phyloP scores from a whole-genome alignment of 169 alveolate genomes.

The Theileria annulata region DNA sequence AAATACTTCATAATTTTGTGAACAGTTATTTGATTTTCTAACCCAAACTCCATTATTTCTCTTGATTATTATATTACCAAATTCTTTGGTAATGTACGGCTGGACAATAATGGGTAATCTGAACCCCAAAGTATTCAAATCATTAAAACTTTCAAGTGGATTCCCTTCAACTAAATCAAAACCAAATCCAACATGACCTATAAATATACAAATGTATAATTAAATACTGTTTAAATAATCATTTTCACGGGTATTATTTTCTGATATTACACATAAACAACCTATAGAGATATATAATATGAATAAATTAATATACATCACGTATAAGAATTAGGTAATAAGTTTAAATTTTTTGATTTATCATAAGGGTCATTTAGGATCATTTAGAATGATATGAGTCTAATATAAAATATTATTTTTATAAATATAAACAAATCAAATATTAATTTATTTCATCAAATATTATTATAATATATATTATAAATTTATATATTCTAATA shows the following conservation, averaged over 20 bases:
- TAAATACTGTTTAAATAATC: slow-evolving; percentile 1
- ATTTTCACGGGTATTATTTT: background rate
- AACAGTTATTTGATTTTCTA: slow-evolving; percentile 12
- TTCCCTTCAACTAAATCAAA: slow-evolving; percentile 61
- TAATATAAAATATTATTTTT: background rate
- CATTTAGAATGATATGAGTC: background rate
- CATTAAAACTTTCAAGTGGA: slow-evolving; percentile 53
- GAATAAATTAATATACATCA: background rate
- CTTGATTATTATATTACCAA: background rate
- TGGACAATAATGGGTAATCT: slow-evolving; percentile 40
- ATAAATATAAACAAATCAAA: too few species aligned
- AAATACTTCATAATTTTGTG: slow-evolving; percentile 28
- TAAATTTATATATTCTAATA: too few species aligned
- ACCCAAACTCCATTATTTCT: slow-evolving; percentile 4
- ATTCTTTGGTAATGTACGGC: background rate
- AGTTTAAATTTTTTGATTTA: too few species aligned
- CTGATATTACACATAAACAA: background rate
- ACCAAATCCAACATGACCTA: slow-evolving; percentile 62
- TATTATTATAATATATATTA: too few species aligned
- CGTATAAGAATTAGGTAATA: too few species aligned
- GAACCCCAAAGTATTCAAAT: slow-evolving; percentile 37
- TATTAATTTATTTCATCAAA: too few species aligned
- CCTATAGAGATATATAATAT: background rate
- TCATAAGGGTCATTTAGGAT: background rate
- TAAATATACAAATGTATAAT: background rate